phyloP scores from a whole-genome alignment of 2,329 filamentous ascomycete genomes.

The Apiospora kogelbergensis region DNA sequence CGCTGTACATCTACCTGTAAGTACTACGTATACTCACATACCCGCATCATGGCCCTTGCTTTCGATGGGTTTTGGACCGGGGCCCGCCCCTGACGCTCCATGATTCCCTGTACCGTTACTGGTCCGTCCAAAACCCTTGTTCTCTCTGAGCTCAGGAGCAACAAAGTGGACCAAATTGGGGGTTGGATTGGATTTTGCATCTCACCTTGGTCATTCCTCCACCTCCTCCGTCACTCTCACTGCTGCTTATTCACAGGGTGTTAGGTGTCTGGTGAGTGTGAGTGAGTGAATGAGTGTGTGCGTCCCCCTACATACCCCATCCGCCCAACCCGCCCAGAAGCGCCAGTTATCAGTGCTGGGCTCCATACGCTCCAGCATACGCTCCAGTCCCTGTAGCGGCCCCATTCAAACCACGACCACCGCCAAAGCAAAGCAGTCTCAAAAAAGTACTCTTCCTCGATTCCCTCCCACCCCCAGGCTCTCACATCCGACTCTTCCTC shows the following conservation, averaged over 20 bases:
- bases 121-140: not conserved
- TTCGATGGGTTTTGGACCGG: not conserved
- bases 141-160: not conserved
- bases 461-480: constrained; percentile 7
- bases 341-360: constrained; percentile 6
- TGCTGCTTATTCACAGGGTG: too few species aligned
- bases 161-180: constrained; percentile 4
- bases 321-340: not conserved
- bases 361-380: not conserved
- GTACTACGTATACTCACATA: not conserved
- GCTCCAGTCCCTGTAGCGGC: not conserved
- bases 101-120: not conserved
- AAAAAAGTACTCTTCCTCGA: constrained; percentile 10
- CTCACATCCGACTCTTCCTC: constrained; percentile 8
- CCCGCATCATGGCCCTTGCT: constrained; percentile 3
- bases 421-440: not conserved
- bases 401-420: not conserved
- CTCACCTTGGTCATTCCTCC: constrained; percentile 7
- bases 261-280: too few species aligned
- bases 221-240: constrained; percentile 1
- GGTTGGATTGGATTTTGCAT: constrained; percentile 5
- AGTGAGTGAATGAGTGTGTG: too few species aligned
- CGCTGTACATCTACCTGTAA: not conserved
- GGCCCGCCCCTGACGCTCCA: constrained; percentile 1
- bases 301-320: not conserved